Evolutionary conservation across 306 rosid species (phyloP).

Genomic region (Dalbergia oliveri): DNA sequence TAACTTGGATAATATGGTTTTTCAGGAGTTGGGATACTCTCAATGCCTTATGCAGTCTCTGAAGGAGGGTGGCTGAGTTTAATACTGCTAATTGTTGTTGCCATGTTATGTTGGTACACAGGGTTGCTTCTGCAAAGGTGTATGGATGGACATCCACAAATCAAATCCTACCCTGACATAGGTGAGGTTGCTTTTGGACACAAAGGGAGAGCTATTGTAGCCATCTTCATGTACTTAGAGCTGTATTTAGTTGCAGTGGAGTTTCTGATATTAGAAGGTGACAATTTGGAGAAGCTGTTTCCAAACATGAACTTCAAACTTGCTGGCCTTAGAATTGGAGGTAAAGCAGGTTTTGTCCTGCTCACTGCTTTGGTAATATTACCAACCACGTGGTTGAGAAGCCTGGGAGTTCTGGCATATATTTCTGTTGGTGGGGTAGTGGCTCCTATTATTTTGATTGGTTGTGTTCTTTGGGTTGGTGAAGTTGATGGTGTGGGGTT

Average conservation of each 20-base stretch:
- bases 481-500: conserved; percentile 70
- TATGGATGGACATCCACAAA: conserved; percentile 52
- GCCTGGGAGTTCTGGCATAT: conserved; percentile 62
- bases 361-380: conserved; percentile 58
- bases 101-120: conserved; percentile 69
- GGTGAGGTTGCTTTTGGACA: conserved; percentile 69
- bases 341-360: conserved; percentile 58
- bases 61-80: conserved; percentile 86
- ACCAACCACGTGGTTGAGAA: conserved; percentile 80
- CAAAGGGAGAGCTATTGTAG: conserved; percentile 59
- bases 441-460: conserved; percentile 57
- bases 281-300: conserved; percentile 65
- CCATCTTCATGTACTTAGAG: conserved; percentile 61
- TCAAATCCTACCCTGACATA: conserved; percentile 71
- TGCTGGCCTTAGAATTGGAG: conserved; percentile 47
- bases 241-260: conserved; percentile 63
- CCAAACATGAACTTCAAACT: conserved; percentile 55
- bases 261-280: conserved; percentile 78
- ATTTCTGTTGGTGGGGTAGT: conserved; percentile 74
- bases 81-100: conserved; percentile 54
- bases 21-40: conserved; percentile 77
- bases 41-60: conserved; percentile 79
- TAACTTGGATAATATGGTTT: not conserved
- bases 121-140: conserved; percentile 69
- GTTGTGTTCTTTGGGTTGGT: conserved; percentile 65